A percentile compares a stretch with the other conserved stretches of the same genome.
Conservation (phyloP, 148 eudicot species). For the Polygonum aviculare region DNA sequence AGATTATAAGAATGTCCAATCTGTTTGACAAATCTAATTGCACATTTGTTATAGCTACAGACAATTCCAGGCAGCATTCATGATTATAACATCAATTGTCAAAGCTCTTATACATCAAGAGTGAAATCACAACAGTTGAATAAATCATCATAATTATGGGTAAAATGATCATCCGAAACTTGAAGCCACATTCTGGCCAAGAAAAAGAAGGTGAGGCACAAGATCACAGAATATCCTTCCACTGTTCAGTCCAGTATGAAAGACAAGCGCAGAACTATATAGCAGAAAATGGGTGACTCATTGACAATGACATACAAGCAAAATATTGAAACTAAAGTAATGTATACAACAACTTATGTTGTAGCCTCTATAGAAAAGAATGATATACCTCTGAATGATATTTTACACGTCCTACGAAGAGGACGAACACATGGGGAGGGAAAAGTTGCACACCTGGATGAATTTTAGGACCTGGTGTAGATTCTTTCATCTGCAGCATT, state of each 20-base stretch:
- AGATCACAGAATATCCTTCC: not conserved
- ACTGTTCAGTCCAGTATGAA: not conserved
- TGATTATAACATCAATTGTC: not conserved
- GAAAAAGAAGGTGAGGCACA: not conserved
- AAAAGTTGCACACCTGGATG: not conserved
- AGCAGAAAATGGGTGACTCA: not conserved
- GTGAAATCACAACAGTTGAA: not conserved
- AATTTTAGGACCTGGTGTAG: not conserved
- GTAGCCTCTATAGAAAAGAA: not conserved
- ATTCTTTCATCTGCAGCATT: constrained; percentile 2
- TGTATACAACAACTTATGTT: not conserved
- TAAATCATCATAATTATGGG: not conserved
- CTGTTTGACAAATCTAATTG: not conserved
- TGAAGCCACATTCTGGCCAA: not conserved
- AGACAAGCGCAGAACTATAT: not conserved
- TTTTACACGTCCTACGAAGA: constrained; percentile 3
- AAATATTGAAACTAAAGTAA: not conserved
- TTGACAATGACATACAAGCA: not conserved
- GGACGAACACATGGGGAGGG: not conserved
- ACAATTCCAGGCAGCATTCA: not conserved
- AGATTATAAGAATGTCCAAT: not conserved
- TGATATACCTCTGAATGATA: not conserved
- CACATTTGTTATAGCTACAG: not conserved
- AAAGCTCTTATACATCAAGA: not conserved
- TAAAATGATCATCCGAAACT: not conserved